A percentile compares a stretch with the other conserved stretches of the same genome.
Evolutionary conservation across 2,329 filamentous ascomycete species (phyloP).

Genomic region (Arthrobotrys conoides): DNA sequence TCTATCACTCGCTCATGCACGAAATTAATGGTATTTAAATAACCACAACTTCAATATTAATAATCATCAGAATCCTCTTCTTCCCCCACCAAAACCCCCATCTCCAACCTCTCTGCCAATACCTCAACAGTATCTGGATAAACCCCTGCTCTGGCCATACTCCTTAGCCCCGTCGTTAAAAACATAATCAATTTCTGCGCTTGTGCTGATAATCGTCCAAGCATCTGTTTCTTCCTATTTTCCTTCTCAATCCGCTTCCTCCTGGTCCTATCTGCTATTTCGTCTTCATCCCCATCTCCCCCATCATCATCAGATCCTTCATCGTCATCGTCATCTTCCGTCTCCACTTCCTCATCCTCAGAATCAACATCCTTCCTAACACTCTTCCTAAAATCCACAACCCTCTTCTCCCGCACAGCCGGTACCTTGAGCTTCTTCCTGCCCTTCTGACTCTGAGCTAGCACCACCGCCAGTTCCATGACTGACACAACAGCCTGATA

Average conservation of each 20-base stretch:
- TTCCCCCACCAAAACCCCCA: constrained; percentile 42
- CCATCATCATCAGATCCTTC: constrained; percentile 21
- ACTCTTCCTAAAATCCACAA: constrained; percentile 22
- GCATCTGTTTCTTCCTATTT: constrained; percentile 5
- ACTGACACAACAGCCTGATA: constrained; percentile 51
- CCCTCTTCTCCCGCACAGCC: constrained; percentile 16
- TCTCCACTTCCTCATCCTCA: constrained; percentile 26
- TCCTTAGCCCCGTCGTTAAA: constrained; percentile 56
- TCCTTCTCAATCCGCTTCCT: constrained; percentile 25
- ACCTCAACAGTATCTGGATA: constrained; percentile 56
- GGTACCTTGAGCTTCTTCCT: constrained; percentile 18
- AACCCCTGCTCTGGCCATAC: constrained; percentile 55
- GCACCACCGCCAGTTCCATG: constrained; percentile 40
- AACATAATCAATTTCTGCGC: constrained; percentile 52
- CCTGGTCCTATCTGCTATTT: constrained; percentile 10
- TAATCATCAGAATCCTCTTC: constrained; percentile 14
- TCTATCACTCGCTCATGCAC: background rate
- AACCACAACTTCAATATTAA: background rate
- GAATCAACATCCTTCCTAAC: constrained; percentile 27
- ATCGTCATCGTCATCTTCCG: constrained; percentile 28
- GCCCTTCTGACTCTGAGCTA: constrained; percentile 14
- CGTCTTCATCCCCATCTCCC: constrained; percentile 15
- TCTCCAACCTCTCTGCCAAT: constrained; percentile 58
- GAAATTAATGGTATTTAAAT: background rate
- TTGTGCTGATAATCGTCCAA: constrained; percentile 39